Conservation (phyloP, 2,329 filamentous ascomycete species). For the Colletotrichum spaethianum region DNA sequence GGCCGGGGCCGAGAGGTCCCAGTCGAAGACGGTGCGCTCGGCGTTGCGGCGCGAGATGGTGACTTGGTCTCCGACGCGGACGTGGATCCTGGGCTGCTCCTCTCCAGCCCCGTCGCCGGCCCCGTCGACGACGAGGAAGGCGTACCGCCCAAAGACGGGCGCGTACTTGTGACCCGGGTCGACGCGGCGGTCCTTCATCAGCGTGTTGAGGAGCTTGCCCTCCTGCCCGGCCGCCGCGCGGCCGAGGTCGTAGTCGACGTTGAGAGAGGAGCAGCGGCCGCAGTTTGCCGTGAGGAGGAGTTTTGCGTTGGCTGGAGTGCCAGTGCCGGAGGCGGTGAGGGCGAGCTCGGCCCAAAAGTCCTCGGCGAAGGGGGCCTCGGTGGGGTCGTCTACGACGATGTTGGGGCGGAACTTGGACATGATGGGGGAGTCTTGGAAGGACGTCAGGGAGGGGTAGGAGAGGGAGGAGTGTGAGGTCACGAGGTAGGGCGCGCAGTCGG, state of each 20-base stretch:
- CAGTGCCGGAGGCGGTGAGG: conserved; percentile 49
- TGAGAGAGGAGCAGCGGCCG: conserved; percentile 76
- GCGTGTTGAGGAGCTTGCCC: conserved; percentile 76
- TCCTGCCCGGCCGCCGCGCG: conserved; percentile 67
- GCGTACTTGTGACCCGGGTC: conserved; percentile 77
- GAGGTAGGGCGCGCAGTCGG: conserved; percentile 82
- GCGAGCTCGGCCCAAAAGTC: conserved; percentile 79
- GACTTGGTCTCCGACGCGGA: conserved; percentile 71
- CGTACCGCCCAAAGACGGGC: conserved; percentile 82
- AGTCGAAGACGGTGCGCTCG: conserved; percentile 69
- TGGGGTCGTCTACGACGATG: conserved; percentile 76
- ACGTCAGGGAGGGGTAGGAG: conserved; percentile 71
- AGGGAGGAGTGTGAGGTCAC: conserved; percentile 80
- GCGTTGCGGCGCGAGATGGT: conserved; percentile 63
- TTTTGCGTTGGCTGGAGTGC: conserved; percentile 44
- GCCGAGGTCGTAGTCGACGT: conserved; percentile 79
- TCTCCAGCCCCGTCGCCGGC: conserved; percentile 16
- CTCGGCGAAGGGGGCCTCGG: conserved; percentile 74
- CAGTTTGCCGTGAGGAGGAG: conserved; percentile 79
- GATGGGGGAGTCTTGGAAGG: conserved; percentile 61
- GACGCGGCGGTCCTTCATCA: conserved; percentile 79
- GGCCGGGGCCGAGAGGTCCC: conserved; percentile 52
- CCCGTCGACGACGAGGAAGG: conserved; percentile 62
- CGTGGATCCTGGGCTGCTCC: conserved; percentile 44
- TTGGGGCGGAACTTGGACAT: conserved; percentile 82